Evolutionary conservation across 2,329 filamentous ascomycete species (phyloP).

Genomic region (Bipolaris bicolor): DNA sequence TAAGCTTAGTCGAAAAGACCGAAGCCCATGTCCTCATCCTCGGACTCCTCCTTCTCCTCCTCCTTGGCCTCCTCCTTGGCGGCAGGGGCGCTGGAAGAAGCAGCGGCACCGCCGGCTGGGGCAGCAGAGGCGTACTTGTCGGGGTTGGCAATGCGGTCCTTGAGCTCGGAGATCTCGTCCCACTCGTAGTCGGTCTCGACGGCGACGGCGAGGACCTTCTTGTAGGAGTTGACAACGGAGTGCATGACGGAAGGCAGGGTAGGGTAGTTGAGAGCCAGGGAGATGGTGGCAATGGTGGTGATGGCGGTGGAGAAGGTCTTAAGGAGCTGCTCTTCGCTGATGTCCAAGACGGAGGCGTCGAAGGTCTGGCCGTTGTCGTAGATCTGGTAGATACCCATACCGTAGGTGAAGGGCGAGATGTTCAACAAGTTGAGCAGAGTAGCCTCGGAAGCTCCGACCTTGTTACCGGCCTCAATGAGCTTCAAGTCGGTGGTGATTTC

Average conservation of each 20-base stretch:
- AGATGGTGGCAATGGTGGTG: conserved; percentile 85
- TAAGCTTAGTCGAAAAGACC: conserved; percentile 60
- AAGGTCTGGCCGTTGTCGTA: conserved; percentile 98
- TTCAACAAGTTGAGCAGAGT: conserved; percentile 99
- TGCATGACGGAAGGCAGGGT: conserved; percentile 96
- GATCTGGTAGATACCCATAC: conserved; percentile 94
- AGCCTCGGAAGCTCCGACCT: conserved; percentile 98
- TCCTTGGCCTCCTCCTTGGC: conserved; percentile 57
- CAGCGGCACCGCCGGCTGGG: conserved; percentile 65
- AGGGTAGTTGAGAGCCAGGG: conserved; percentile 91
- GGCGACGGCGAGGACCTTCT: conserved; percentile 91
- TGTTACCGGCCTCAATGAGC: conserved; percentile 89
- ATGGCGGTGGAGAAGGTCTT: conserved; percentile 81
- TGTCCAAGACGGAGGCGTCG: conserved; percentile 83
- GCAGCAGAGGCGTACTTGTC: conserved; percentile 90
- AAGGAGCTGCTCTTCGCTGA: conserved; percentile 93
- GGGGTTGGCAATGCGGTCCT: conserved; percentile 99
- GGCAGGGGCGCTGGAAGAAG: conserved; percentile 57
- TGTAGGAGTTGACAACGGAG: conserved; percentile 97
- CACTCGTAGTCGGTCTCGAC: conserved; percentile 90
- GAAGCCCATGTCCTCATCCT: conserved; percentile 62
- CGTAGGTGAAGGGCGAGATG: conserved; percentile 83
- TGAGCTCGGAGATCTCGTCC: conserved; percentile 95
- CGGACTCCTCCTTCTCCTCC: conserved; percentile 63
- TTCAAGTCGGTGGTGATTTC: conserved; percentile 98